phyloP scores from a whole-genome alignment of 148 eudicot genomes.

The Amaranthus hypochondriacus region DNA sequence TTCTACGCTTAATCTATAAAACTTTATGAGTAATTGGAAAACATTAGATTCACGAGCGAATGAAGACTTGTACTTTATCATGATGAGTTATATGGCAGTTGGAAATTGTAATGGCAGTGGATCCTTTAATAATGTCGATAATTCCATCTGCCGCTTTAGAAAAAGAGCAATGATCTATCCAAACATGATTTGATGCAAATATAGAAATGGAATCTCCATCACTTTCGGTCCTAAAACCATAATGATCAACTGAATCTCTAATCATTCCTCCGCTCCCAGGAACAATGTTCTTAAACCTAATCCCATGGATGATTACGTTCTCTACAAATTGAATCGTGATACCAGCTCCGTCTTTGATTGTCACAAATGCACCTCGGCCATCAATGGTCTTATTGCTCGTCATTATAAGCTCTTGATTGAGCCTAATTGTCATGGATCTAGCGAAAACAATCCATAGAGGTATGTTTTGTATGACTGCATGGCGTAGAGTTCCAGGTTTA shows the following conservation, averaged over 20 bases:
- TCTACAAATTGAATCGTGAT: conserved; percentile 47
- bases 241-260: conserved; percentile 44
- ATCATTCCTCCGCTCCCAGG: conserved; percentile 46
- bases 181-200: conserved; percentile 50
- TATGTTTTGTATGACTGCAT: conserved; percentile 52
- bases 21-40: too few species aligned
- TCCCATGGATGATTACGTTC: conserved; percentile 58
- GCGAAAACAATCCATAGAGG: conserved; percentile 69
- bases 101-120: conserved; percentile 71
- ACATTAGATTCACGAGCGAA: not conserved
- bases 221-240: conserved; percentile 44
- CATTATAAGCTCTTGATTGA: conserved; percentile 59
- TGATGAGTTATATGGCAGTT: conserved; percentile 56
- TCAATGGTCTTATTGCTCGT: conserved; percentile 65
- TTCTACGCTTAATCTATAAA: too few species aligned
- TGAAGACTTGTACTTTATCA: conserved; percentile 34
- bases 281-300: conserved; percentile 49
- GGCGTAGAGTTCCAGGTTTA: conserved; percentile 57
- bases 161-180: conserved; percentile 63
- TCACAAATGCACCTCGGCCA: conserved; percentile 51
- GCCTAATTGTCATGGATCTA: conserved; percentile 41
- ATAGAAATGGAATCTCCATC: conserved; percentile 63
- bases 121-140: conserved; percentile 52
- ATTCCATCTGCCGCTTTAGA: conserved; percentile 47
- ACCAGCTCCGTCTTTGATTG: conserved; percentile 52